phyloP scores from a whole-genome alignment of 441 rosid species.

The Populus trichocarpa region DNA sequence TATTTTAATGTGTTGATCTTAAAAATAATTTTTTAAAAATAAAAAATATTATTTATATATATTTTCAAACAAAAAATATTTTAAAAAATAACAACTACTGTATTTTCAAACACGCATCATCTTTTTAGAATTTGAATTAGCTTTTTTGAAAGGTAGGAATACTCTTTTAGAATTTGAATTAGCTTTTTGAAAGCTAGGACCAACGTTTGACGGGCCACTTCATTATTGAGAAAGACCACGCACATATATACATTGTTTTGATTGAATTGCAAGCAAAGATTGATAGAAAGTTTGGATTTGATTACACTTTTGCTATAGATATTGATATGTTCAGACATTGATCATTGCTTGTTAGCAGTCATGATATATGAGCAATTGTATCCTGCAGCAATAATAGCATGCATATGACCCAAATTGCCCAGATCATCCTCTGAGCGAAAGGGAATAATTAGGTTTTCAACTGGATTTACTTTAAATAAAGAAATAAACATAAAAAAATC shows the following conservation, averaged over 20 bases:
- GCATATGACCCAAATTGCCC: neutral
- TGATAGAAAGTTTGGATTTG: neutral
- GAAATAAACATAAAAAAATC: too few relatives aligned
- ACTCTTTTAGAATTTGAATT: neutral
- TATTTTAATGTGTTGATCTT: fast-evolving
- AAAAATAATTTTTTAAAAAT: too few relatives aligned
- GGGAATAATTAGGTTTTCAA: neutral
- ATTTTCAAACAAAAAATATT: too few relatives aligned
- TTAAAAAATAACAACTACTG: fast-evolving
- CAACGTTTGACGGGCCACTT: neutral
- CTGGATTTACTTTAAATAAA: too few relatives aligned
- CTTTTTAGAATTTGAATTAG: neutral
- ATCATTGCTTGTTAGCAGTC: neutral
- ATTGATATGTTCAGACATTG: neutral
- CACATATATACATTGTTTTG: conserved; percentile 9
- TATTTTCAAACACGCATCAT: neutral
- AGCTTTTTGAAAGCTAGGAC: conserved; percentile 1
- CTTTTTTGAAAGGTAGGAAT: neutral
- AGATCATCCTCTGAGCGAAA: conserved; percentile 6
- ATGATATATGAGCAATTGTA: neutral
- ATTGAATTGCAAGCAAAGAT: conserved; percentile 26
- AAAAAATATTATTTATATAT: too few relatives aligned
- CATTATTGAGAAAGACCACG: conserved; percentile 8
- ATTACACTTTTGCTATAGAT: neutral
- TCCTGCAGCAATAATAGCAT: conserved; percentile 4